Evolutionary conservation across 176 grass and related monocot species (phyloP), one percentile per base, ranked within the genome.

Genomic region (Raddia distichophylla): DNA sequence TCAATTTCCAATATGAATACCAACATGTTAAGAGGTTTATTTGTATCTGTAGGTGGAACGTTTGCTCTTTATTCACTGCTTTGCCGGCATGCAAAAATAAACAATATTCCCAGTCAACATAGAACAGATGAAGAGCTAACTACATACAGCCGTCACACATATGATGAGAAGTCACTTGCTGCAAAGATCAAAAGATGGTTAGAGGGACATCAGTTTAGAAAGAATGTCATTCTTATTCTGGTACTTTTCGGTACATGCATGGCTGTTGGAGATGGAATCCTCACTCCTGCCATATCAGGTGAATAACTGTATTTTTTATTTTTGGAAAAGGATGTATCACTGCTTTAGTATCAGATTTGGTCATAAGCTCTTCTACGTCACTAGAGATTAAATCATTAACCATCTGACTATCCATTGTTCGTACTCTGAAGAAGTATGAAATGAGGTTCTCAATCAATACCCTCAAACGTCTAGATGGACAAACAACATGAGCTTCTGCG

Each of bases 11-110:
- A 2, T 60, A 19, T 20, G 16, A 57, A 84, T 65, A 77, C 60
- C 44, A 35, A 83, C 70, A 64, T 77, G 60, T 45, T 57, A 74
- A 74, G 54, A 43, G 65, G 51, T 66, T 61, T 79, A 42, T 83
- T 52, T 84, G 59, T 71, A 7, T 64, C 65, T 85, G 9, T 76
- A 97, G 94, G 94, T 69, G 91, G 94, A 76, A 94, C 94, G 56
- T 97, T 97, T 86, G 94, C 94, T 57, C 89, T 97, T 48, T 97
- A 97, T 84, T 97, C 94, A 12, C 57, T 97, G 65, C 89, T 97
- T 75, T 94, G 94, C 9, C 91, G 94, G 44, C 89, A 97, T 63
- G 86, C 84, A 11, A 97, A 97, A 68, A 89, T 97, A 85, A 93
- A 77, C 32, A 89, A 67, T 78, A 93, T 97, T 75, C 94, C 94